phyloP scores from a whole-genome alignment of 75 land plant species.

The Gnetum montanum region DNA sequence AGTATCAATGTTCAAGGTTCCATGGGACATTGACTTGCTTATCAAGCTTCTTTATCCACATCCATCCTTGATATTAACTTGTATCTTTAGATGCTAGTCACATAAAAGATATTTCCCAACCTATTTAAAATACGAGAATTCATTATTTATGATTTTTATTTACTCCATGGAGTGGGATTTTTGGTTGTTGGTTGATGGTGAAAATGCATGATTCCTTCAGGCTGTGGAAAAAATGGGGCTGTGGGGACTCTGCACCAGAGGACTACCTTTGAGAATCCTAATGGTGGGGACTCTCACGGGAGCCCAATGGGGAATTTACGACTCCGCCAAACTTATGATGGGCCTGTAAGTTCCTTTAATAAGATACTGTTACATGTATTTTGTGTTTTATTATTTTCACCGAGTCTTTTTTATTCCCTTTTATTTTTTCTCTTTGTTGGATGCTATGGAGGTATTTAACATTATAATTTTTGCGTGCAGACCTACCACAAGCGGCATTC shows the following conservation, averaged over 20 bases:
- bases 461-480: constrained; percentile 1
- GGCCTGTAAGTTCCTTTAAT: constrained; percentile 15
- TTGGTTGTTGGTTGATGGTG: too few relatives aligned
- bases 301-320: constrained; percentile 37
- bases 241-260: constrained; percentile 29
- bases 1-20: too few relatives aligned
- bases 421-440: neutral
- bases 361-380: neutral
- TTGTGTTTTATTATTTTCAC: neutral
- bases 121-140: too few relatives aligned
- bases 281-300: constrained; percentile 38
- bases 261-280: constrained; percentile 30
- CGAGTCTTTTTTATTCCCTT: neutral
- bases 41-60: too few relatives aligned
- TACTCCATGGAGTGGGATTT: too few relatives aligned
- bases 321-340: constrained; percentile 27
- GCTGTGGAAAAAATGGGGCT: constrained; percentile 31
- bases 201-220: too few relatives aligned
- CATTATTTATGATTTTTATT: too few relatives aligned
- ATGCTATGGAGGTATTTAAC: neutral
- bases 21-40: too few relatives aligned
- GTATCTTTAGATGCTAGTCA: too few relatives aligned
- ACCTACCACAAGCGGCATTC: constrained; percentile 9
- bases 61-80: too few relatives aligned
- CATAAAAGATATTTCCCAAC: too few relatives aligned